Conservation (phyloP, 116 monocot genomes). For the Trichopus zeylanicus region DNA sequence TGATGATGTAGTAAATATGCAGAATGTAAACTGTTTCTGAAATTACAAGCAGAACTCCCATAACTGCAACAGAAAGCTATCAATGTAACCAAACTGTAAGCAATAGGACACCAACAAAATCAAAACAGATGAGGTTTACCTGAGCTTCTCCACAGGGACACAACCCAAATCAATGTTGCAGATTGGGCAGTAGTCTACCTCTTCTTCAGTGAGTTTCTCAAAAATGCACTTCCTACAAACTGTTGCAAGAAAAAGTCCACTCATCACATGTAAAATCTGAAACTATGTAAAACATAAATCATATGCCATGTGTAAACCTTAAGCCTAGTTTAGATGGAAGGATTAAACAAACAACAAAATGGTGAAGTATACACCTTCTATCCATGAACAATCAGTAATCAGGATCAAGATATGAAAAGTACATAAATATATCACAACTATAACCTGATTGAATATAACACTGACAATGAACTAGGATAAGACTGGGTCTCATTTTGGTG, state of each 20-base stretch:
- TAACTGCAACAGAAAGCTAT: no score
- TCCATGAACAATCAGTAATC: no score
- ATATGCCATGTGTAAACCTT: no score
- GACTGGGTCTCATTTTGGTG: not conserved
- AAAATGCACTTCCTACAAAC: slow-evolving; percentile 79
- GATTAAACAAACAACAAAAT: not conserved
- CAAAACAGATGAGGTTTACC: slow-evolving; percentile 24
- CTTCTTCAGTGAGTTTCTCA: slow-evolving; percentile 73
- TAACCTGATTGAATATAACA: not conserved
- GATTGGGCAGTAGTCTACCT: slow-evolving; percentile 72
- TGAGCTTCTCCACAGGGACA: slow-evolving; percentile 74
- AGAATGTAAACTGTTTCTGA: no score
- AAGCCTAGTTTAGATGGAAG: no score
- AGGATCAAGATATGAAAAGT: no score
- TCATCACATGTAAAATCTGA: no score
- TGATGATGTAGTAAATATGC: not conserved
- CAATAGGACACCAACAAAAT: not conserved
- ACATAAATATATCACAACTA: no score
- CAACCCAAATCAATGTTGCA: slow-evolving; percentile 80
- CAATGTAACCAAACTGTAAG: no score
- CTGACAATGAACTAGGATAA: not conserved
- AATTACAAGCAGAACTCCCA: no score
- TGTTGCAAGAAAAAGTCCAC: slow-evolving; percentile 7
- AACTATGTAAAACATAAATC: not conserved
- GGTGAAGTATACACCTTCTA: no score